A percentile compares a stretch with the other conserved stretches of the same genome.
phyloP scores from a whole-genome alignment of 1,284 basidiomycete genomes.

The Apiotrichum siamense region DNA sequence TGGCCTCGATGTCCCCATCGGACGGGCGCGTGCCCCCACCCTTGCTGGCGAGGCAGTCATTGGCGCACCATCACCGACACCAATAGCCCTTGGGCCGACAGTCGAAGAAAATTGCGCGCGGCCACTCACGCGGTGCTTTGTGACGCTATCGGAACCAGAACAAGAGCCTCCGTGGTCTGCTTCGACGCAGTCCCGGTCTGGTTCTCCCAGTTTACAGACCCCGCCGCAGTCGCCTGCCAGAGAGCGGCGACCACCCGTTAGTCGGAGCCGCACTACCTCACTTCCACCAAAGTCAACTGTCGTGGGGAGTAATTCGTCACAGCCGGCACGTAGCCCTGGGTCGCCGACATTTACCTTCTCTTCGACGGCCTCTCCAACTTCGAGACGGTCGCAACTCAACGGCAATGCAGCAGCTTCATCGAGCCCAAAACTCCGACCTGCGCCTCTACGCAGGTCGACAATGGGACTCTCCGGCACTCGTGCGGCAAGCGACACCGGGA shows the following conservation, averaged over 20 bases:
- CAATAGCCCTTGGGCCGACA: neutral
- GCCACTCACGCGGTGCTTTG: conserved; percentile 31
- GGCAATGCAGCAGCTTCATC: neutral
- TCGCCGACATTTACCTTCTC: neutral
- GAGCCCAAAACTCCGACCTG: neutral
- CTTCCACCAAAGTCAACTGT: conserved; percentile 7
- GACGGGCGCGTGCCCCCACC: conserved; percentile 30
- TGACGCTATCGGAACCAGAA: conserved; percentile 24
- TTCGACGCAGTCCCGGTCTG: neutral
- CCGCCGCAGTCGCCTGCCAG: neutral
- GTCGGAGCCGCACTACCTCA: conserved; percentile 6
- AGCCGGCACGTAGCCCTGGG: too few species aligned
- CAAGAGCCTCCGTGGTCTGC: neutral
- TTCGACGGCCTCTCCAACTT: neutral
- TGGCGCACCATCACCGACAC: neutral
- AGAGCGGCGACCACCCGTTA: neutral
- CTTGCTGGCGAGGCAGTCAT: conserved; percentile 35
- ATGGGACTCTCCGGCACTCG: conserved; percentile 3
- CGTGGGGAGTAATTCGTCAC: too few species aligned
- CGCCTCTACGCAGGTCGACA: conserved; percentile 8
- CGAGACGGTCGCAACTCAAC: neutral
- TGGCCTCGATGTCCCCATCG: conserved; percentile 6
- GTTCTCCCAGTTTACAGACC: neutral
- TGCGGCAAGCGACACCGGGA: neutral
- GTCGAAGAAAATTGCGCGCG: conserved; percentile 11